Evolutionary conservation across 768 basidiomycete genomes (phyloP), one percentile per base, ranked within the genome.

Genomic region (Termitomyces bulborhizus): DNA sequence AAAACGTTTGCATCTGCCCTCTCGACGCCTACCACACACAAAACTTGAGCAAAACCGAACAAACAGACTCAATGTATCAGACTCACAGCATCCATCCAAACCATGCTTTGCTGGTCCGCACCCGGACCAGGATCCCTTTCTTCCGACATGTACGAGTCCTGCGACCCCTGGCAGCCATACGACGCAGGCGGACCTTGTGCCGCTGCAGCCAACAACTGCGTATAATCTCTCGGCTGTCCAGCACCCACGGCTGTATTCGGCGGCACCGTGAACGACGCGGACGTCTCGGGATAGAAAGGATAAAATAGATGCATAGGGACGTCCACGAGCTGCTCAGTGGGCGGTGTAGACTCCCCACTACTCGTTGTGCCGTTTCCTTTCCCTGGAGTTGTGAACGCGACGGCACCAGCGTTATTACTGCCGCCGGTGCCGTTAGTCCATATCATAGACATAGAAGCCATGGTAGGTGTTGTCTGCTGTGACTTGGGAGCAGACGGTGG

Each of bases 261-360:
- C 1, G 59, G 62, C 39, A 60, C 55, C 26, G 39, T 29, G n/a
- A 55, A 53, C 12, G 62, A 73, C 60, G 49, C 37, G 1, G 37
- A 39, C 8, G 49, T 29, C 39, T 89, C 87, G 0, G 87, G 84
- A 63, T 77, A 89, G 73, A 89, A 88, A 0, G 89, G 89, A 62
- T 88, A 92, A 70, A 92, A 91, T 43, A 90, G 68, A 31, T 76
- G 78, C 6, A 79, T 71, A 1, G 88, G 87, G 43, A 91, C 75
- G 18, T 90, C 87, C 1, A 82, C 83, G 36, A 90, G 77, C 51
- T 72, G 70, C 54, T 73, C 75, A 46, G 69, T 69, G 0, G 73
- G 68, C 18, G 74, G 73, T 11, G 76, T 74, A 6, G 71, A 67
- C 6, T 68, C 67, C 2, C 67, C 70, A 53, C 71, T 68, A 21